Evolutionary conservation across 2,329 filamentous ascomycete species (phyloP).

Genomic region (Fulvia fulva): DNA sequence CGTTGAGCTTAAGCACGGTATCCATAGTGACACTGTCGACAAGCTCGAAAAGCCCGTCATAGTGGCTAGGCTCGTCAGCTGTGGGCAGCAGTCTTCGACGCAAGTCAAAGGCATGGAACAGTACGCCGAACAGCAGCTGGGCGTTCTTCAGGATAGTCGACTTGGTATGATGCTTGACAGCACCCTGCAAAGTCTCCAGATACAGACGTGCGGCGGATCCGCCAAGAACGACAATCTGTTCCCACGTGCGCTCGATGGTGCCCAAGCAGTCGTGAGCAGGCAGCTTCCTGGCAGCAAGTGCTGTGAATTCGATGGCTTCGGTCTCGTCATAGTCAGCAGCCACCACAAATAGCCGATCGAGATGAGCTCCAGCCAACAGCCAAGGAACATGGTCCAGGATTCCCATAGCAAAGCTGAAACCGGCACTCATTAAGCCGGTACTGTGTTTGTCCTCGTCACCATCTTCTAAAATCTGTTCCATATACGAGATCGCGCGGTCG

Average conservation of each 20-base stretch:
- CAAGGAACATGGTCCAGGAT: conserved; percentile 81
- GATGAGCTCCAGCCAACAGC: conserved; percentile 74
- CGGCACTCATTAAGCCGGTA: conserved; percentile 13
- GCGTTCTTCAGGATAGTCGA: conserved; percentile 72
- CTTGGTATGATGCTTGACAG: conserved; percentile 76
- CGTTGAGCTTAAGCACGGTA: conserved; percentile 96
- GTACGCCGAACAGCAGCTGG: conserved; percentile 59
- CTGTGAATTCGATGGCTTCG: conserved; percentile 54
- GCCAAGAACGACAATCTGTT: conserved; percentile 45
- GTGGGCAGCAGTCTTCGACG: conserved; percentile 49
- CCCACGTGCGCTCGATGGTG: conserved; percentile 70
- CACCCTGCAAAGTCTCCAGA: conserved; percentile 56
- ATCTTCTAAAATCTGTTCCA: conserved; percentile 58
- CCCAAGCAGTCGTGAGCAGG: conserved; percentile 72
- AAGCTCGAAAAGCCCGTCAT: conserved; percentile 45
- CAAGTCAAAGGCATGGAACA: conserved; percentile 60
- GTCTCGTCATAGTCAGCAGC: conserved; percentile 60
- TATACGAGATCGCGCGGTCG: conserved; percentile 65
- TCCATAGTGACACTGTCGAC: conserved; percentile 71
- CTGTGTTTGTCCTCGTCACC: conserved; percentile 45
- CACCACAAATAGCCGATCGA: conserved; percentile 67
- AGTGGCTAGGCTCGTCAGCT: conserved; percentile 44
- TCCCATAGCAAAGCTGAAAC: conserved; percentile 71
- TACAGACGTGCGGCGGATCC: conserved; percentile 18
- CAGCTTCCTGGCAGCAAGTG: conserved; percentile 71